Evolutionary conservation across 148 eudicot genomes (phyloP).

Genomic region (Persicaria tinctoria): DNA sequence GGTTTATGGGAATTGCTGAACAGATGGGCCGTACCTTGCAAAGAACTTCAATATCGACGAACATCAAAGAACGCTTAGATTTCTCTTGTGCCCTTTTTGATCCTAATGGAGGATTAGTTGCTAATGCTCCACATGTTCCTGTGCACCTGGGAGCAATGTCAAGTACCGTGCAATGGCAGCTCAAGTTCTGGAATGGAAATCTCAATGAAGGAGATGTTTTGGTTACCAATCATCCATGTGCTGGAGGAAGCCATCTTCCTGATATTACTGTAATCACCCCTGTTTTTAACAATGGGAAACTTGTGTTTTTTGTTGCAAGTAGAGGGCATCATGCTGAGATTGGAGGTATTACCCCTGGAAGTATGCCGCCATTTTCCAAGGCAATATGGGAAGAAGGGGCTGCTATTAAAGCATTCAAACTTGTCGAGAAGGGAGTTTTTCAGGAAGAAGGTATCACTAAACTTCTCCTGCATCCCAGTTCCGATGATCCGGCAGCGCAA

Average conservation of each 20-base stretch:
- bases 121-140: slow-evolving; percentile 99
- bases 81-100: slow-evolving; percentile 97
- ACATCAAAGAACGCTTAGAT: slow-evolving; percentile 89
- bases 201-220: slow-evolving; percentile 86
- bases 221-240: slow-evolving; percentile 86
- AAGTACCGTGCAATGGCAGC: slow-evolving; percentile 88
- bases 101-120: slow-evolving; percentile 93
- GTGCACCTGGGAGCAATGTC: slow-evolving; percentile 99
- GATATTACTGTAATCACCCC: slow-evolving; percentile 95
- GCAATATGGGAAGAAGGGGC: slow-evolving; percentile 98
- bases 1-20: slow-evolving; percentile 99
- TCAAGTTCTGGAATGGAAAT: slow-evolving; percentile 75
- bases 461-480: slow-evolving; percentile 57
- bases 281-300: slow-evolving; percentile 58
- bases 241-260: slow-evolving; percentile 98
- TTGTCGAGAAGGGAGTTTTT: slow-evolving; percentile 85
- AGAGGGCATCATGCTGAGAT: slow-evolving; percentile 99
- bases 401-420: slow-evolving; percentile 95
- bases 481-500: slow-evolving; percentile 42
- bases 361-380: slow-evolving; percentile 99
- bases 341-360: slow-evolving; percentile 97
- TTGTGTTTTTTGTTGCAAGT: slow-evolving; percentile 94
- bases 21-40: slow-evolving; percentile 98
- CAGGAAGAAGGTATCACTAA: slow-evolving; percentile 85
- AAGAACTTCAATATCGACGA: slow-evolving; percentile 95